A percentile compares a stretch with the other conserved stretches of the same genome.
These are phyloP conservation scores for Davidsoniella eucalypti DNA, from an alignment of 2,329 filamentous ascomycete genomes.

Conservation along the genomic window DNA sequence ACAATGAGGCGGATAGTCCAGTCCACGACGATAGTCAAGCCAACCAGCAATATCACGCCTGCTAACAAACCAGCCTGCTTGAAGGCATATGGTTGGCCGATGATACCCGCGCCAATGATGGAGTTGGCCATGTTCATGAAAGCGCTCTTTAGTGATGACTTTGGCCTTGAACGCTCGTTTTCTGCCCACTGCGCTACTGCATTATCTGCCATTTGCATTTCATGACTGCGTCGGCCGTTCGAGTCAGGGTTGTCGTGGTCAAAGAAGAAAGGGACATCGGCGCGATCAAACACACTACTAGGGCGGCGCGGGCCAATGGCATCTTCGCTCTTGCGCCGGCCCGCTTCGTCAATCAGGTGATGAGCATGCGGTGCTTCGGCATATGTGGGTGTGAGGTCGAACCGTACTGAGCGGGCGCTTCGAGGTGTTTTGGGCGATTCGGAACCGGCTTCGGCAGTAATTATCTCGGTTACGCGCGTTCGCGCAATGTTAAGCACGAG, in stretches of 20 bases:
- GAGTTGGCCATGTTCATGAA: slow-evolving; percentile 99
- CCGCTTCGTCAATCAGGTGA: slow-evolving; percentile 8
- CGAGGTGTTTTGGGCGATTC: slow-evolving; percentile 31
- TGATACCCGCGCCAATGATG: slow-evolving; percentile 69
- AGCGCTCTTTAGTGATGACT: slow-evolving; percentile 69
- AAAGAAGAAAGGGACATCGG: slow-evolving; percentile 12
- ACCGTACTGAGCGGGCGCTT: slow-evolving; percentile 59
- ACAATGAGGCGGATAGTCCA: slow-evolving; percentile 98
- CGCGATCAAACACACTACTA: slow-evolving; percentile 10
- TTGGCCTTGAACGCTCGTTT: slow-evolving; percentile 48
- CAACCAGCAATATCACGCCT: slow-evolving; percentile 61
- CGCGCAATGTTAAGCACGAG: slow-evolving; percentile 9
- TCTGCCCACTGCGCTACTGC: slow-evolving; percentile 27
- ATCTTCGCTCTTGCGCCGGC: slow-evolving; percentile 9
- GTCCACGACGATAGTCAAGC: slow-evolving; percentile 71
- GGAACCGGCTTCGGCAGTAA: neutral
- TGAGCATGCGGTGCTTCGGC: slow-evolving; percentile 21
- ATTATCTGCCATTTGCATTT: slow-evolving; percentile 13
- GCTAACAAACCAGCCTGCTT: slow-evolving; percentile 74
- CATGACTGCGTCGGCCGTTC: slow-evolving; percentile 5
- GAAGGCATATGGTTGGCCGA: slow-evolving; percentile 89
- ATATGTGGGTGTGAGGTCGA: slow-evolving; percentile 40
- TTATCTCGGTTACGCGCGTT: slow-evolving; percentile 7
- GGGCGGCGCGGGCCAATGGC: slow-evolving; percentile 9
- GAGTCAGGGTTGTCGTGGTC: slow-evolving; percentile 7